Conservation (phyloP, 2,329 filamentous ascomycete species). For the Exophiala sideris region DNA sequence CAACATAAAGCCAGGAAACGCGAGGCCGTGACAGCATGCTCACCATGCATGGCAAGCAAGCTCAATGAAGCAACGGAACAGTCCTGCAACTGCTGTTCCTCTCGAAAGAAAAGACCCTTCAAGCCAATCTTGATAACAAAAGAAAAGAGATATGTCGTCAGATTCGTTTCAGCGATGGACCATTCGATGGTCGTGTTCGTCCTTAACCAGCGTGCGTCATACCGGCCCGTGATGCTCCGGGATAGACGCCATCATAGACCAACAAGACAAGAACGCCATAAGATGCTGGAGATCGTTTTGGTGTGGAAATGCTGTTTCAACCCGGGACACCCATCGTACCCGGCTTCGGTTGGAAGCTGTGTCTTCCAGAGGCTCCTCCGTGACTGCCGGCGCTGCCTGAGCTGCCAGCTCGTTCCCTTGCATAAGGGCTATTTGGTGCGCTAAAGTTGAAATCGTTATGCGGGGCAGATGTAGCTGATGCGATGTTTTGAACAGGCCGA, state of each 20-base stretch:
- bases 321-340: conserved; percentile 25
- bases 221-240: background rate
- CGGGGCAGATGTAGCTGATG: conserved; percentile 8
- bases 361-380: background rate
- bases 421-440: conserved; percentile 27
- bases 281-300: conserved; percentile 2
- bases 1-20: no score
- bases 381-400: conserved; percentile 25
- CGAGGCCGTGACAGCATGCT: no score
- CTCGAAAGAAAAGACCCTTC: background rate
- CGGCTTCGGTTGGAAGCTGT: conserved; percentile 27
- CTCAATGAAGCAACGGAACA: no score
- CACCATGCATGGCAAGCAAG: no score
- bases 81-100: background rate
- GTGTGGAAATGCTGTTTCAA: conserved; percentile 5
- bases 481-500: conserved; percentile 59
- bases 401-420: conserved; percentile 25
- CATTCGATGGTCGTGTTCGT: background rate
- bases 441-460: conserved; percentile 22
- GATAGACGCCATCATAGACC: conserved; percentile 1
- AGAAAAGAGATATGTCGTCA: conserved; percentile 12
- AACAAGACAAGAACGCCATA: conserved; percentile 5
- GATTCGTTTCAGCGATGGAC: conserved; percentile 4
- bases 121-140: conserved; percentile 2
- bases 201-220: background rate